These are phyloP conservation scores for Saksenaea vasiformis DNA, from an alignment of 371 early-diverging fungal species.

Conservation along the genomic window DNA sequence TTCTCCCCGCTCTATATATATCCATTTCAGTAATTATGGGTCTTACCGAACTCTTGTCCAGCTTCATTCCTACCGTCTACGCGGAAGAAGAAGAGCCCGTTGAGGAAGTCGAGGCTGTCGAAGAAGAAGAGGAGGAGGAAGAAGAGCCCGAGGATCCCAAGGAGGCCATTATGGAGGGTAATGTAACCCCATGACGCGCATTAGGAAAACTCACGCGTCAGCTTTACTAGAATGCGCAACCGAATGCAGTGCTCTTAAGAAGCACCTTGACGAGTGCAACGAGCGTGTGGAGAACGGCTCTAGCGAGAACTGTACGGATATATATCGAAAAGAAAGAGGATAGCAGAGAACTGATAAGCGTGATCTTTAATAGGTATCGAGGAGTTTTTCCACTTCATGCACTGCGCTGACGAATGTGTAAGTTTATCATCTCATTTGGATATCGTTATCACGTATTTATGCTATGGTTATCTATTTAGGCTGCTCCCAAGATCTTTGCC, in stretches of 20 bases:
- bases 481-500: constrained; percentile 55
- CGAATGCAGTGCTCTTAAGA: constrained; percentile 48
- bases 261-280: constrained; percentile 59
- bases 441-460: neutral
- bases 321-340: neutral
- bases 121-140: constrained; percentile 38
- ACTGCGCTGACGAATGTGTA: constrained; percentile 62
- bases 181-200: neutral
- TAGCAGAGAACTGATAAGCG: neutral
- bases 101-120: constrained; percentile 13
- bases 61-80: constrained; percentile 43
- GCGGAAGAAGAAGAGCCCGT: constrained; percentile 20
- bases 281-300: constrained; percentile 62
- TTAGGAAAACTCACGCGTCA: neutral
- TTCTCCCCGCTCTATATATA: constrained; percentile 10
- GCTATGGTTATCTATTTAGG: constrained; percentile 19
- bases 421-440: constrained; percentile 19
- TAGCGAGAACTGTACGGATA: constrained; percentile 48
- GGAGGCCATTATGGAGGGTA: constrained; percentile 53
- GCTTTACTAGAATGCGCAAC: constrained; percentile 41
- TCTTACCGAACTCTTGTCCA: constrained; percentile 52
- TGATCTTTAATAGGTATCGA: constrained; percentile 48
- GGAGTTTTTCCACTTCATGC: constrained; percentile 63
- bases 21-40: constrained; percentile 32
- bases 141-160: constrained; percentile 52